Base-by-base conservation (phyloP, 306 rosid species). In the Rosa rugosa region DNA sequence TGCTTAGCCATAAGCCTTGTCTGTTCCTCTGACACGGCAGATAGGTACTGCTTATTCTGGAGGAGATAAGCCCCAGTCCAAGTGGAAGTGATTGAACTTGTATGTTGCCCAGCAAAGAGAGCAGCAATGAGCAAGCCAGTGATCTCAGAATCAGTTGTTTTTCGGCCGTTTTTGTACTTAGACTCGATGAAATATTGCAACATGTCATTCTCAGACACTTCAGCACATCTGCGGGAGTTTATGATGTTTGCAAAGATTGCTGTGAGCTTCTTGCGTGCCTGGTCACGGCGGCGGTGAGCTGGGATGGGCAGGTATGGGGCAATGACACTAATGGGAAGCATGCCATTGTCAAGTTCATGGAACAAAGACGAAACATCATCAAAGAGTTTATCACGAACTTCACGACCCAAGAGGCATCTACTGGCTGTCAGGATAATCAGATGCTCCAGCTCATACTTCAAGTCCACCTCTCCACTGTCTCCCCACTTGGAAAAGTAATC, bases 401-500 rank as follows among this genome's bases (percentile, higher is more conserved):
- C 99, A 8, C 86, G 89, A 38, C 99, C 99, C 88, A 95, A 75
- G 56, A 95, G 93, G 78, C 98, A 95, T 85, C 99, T 88, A 76
- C 99, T 95, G 69, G 99, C 98, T 47, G 99, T 95, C 82, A 92
- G 83, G 84, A 92, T 95, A 63, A 95, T 95, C 45, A 95, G 90
- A 77, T 91, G 99, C 86, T 95, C 99, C 9, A 95, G 97, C 87
- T 95, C 99, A 80, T 90, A 88, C 91, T 95, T 95, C 75, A 95
- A 83, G 86, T 95, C 98, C 78, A 95, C 98, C 86, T 87, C 98
- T 14, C 99, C 99, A 73, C 91, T 88, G 78, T 93, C 86, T 63
- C 96, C 98, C 99, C 99, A 95, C 73, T 95, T 95, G 10, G 97
- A 95, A 87, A 95, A 95, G 88, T 91, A 95, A 75, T 91, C 98